Evolutionary conservation across 805 yeast genomes (phyloP), one percentile per base, ranked within the genome.

Genomic region (Saccharomycopsis microspora): DNA sequence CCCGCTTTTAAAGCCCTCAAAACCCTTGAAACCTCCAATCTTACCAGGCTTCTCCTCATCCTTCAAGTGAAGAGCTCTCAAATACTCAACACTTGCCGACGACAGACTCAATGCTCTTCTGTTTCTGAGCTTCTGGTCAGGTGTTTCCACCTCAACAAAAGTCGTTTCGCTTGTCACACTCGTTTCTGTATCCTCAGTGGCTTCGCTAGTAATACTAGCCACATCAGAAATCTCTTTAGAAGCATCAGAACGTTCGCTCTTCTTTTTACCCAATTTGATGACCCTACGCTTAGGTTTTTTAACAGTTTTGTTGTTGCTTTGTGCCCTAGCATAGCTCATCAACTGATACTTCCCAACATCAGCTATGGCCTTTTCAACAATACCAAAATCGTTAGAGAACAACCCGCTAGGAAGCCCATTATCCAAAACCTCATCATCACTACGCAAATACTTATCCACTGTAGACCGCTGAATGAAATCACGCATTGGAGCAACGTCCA

Each of bases 391-490:
- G n/a, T 19, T 34, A 8, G 43, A 9, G 29, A 50, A 50, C 33
- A 50, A 42, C 10, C 47, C 53, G 27, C 46, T 50, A 29, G 53
- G 53, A 29, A 50, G 34, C 9, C 48, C 40, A 33, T 46, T 43
- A 19, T 19, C 19, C 19, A 19, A 19, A 19, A 19, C 19, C 19
- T 19, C 19, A 19, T 19, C 19, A 34, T 34, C 36, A 28, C 49
- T 42, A 33, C 42, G 46, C 35, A 51, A 35, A 28, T 34, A 51
- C 28, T 44, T 46, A 44, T 60, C 76, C 61, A 64, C 68, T 62
- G 68, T 65, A 29, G 80, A 74, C 51, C 87, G 66, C 55, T 76
- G 81, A 19, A 80, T 70, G 3, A 78, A 72, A 51, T 75, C 77
- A 31, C 69, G 71, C 53, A 82, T 72, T 33, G 69, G 66, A 3